Percentiles rank a stretch among this genome's conserved stretches.
phyloP scores from a whole-genome alignment of 2,329 filamentous ascomycete species.

The Domatiomyces globalis region DNA sequence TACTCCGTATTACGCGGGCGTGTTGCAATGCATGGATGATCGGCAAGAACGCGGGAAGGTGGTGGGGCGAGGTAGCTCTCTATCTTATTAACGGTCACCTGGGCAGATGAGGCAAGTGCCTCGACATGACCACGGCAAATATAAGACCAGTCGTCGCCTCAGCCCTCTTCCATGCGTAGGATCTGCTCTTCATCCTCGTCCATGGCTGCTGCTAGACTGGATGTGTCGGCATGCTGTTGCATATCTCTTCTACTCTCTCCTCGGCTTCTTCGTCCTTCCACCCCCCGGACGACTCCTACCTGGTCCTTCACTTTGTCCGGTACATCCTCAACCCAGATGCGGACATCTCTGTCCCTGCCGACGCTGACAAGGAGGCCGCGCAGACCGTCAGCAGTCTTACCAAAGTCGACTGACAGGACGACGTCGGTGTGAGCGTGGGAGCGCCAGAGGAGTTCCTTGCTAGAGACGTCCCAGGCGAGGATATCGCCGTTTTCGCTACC shows the following conservation, averaged over 20 bases:
- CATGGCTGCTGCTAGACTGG: background rate
- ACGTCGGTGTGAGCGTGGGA: slow-evolving; percentile 38
- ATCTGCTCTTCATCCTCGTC: background rate
- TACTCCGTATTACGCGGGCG: too few species aligned
- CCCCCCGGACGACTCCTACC: too few species aligned
- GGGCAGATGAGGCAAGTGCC: too few species aligned
- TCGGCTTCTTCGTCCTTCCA: background rate
- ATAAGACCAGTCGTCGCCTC: background rate
- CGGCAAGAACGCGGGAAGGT: too few species aligned
- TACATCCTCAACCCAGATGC: slow-evolving; percentile 10
- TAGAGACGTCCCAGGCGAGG: slow-evolving; percentile 79
- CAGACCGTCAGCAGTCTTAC: slow-evolving; percentile 28
- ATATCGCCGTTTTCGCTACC: slow-evolving; percentile 80
- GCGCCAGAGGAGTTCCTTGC: slow-evolving; percentile 65
- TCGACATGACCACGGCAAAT: too few species aligned
- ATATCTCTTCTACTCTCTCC: too few species aligned
- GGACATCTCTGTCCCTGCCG: slow-evolving; percentile 14
- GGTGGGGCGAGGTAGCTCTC: too few species aligned
- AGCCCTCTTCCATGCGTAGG: background rate
- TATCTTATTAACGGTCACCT: too few species aligned
- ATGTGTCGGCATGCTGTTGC: background rate
- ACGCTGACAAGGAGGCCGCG: slow-evolving; percentile 16
- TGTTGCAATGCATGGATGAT: too few species aligned
- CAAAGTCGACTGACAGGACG: slow-evolving; percentile 45
- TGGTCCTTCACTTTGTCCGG: background rate